Conservation (phyloP, 1,139 yeast species). For the Debaryomyces udenii region DNA sequence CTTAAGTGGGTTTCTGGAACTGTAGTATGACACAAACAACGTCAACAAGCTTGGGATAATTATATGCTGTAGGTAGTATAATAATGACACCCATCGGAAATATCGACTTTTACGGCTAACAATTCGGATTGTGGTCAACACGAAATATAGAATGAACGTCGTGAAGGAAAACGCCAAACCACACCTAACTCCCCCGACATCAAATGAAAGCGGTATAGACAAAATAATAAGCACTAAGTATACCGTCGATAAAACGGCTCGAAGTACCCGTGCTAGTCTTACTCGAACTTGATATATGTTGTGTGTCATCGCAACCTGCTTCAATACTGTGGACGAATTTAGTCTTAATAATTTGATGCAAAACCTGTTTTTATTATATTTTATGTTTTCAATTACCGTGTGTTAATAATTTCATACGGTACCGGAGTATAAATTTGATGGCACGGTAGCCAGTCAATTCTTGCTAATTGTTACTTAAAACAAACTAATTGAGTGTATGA, state of each 20-base stretch:
- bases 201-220: conserved; percentile 93
- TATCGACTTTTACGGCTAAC: conserved; percentile 51
- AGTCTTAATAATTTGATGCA: no score
- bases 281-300: conserved; percentile 3
- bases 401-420: background rate
- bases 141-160: conserved; percentile 65
- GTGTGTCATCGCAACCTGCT: conserved; percentile 1
- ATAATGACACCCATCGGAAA: conserved; percentile 55
- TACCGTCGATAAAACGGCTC: conserved; percentile 52
- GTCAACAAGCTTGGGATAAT: conserved; percentile 81
- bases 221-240: conserved; percentile 71
- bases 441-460: no score
- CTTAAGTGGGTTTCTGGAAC: conserved; percentile 18
- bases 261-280: conserved; percentile 19
- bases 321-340: background rate
- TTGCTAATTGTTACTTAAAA: no score
- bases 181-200: conserved; percentile 87
- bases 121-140: conserved; percentile 72
- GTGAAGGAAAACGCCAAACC: conserved; percentile 88
- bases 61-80: conserved; percentile 81
- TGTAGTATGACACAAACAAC: conserved; percentile 61
- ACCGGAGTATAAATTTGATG: no score
- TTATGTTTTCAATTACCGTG: background rate
- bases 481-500: no score
- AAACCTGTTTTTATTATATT: no score